These are phyloP conservation scores for Blumeriella jaapii DNA, from an alignment of 2,329 filamentous ascomycete genomes.

Conservation along the genomic window DNA sequence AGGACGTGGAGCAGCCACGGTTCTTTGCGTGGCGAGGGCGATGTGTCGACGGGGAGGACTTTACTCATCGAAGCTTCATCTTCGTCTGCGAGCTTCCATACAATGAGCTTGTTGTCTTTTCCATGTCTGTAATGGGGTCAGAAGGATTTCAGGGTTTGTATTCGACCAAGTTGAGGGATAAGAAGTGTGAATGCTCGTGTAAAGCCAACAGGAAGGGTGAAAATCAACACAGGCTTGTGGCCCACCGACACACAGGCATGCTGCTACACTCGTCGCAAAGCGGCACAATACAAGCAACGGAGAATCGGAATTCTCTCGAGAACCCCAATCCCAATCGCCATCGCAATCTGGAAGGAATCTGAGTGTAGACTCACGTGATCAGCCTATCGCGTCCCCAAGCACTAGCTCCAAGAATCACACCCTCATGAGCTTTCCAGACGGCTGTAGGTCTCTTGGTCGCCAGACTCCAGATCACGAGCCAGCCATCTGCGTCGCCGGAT, in stretches of 20 bases:
- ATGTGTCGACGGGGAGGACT: constrained; percentile 57
- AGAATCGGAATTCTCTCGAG: no score
- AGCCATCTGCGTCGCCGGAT: constrained; percentile 85
- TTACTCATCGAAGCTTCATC: constrained; percentile 57
- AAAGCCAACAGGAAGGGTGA: no score
- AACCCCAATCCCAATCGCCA: no score
- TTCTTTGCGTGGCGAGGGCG: constrained; percentile 37
- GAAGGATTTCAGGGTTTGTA: not conserved
- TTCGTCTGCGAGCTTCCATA: constrained; percentile 61
- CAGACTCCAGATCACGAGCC: constrained; percentile 76
- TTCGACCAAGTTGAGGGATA: no score
- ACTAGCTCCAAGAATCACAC: constrained; percentile 61
- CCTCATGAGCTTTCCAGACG: constrained; percentile 78
- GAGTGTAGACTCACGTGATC: constrained; percentile 65
- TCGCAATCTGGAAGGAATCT: no score
- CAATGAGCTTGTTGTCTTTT: constrained; percentile 72
- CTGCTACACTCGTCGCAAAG: no score
- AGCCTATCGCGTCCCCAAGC: constrained; percentile 63
- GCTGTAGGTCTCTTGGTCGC: constrained; percentile 68
- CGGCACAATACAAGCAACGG: no score
- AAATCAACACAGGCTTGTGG: no score
- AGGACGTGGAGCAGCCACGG: constrained; percentile 83
- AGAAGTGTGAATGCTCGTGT: no score
- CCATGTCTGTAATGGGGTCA: constrained; percentile 57
- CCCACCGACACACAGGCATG: no score